phyloP scores from a whole-genome alignment of 2,329 filamentous ascomycete genomes.

The Leptosphaerulina australis region DNA sequence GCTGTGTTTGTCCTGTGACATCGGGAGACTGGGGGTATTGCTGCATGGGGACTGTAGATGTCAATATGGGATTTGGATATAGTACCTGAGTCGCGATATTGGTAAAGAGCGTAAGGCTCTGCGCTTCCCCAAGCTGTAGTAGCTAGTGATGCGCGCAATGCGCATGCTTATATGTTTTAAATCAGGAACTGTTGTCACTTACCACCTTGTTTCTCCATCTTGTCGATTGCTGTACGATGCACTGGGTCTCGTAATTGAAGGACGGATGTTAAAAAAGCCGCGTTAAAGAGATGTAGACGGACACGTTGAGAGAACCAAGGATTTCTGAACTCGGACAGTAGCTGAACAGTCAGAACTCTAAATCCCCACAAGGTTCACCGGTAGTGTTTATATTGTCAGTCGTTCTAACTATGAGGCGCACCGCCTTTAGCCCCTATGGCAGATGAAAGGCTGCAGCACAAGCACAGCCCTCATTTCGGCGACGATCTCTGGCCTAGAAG shows the following conservation, averaged over 20 bases:
- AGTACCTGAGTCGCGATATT: background rate
- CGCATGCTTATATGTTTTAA: background rate
- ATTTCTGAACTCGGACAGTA: background rate
- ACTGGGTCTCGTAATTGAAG: no score
- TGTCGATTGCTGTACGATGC: constrained; percentile 8
- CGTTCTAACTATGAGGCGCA: constrained; percentile 21
- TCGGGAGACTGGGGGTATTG: constrained; percentile 45
- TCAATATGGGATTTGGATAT: constrained; percentile 22
- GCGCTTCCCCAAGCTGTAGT: background rate
- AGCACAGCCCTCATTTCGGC: constrained; percentile 30
- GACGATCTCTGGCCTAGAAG: constrained; percentile 15
- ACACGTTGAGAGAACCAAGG: background rate
- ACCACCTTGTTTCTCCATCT: constrained; percentile 48
- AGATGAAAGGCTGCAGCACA: constrained; percentile 6
- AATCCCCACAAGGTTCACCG: constrained; percentile 16
- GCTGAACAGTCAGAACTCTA: background rate
- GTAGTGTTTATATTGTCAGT: constrained; percentile 5
- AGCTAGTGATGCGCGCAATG: background rate
- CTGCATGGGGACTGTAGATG: constrained; percentile 44
- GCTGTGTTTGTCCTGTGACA: constrained; percentile 32
- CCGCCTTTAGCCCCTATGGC: constrained; percentile 13
- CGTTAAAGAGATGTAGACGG: background rate
- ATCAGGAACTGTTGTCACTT: constrained; percentile 17
- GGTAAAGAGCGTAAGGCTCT: background rate
- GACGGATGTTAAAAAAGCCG: no score